phyloP scores from a whole-genome alignment of 495 filamentous ascomycete species.

The Aspergillus incahuasiensis region DNA sequence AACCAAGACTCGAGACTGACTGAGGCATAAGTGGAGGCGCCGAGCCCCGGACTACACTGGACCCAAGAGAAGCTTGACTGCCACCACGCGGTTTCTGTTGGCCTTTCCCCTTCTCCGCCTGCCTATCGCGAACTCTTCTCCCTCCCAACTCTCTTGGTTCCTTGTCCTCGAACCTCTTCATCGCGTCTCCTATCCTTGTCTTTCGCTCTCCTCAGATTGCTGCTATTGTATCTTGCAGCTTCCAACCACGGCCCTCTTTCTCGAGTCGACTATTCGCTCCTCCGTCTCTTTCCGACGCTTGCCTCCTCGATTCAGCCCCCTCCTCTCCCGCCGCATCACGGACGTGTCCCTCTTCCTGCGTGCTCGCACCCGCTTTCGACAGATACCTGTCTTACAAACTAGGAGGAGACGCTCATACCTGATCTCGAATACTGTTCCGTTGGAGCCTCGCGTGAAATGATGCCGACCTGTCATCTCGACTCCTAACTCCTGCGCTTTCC shows the following conservation, averaged over 20 bases:
- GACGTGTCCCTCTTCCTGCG: background rate
- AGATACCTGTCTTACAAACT: background rate
- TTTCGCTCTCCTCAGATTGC: background rate
- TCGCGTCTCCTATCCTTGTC: conserved; percentile 1
- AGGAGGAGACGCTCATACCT: background rate
- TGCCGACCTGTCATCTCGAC: conserved; percentile 29
- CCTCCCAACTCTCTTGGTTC: conserved; percentile 9
- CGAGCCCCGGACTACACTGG: conserved; percentile 20
- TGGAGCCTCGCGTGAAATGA: conserved; percentile 25
- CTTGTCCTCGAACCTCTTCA: background rate
- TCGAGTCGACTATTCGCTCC: background rate
- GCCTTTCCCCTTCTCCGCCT: conserved; percentile 23
- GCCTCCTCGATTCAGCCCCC: conserved; percentile 6
- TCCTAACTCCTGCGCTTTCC: conserved; percentile 23
- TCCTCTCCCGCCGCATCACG: background rate
- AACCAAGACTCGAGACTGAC: conserved; percentile 1
- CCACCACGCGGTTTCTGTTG: conserved; percentile 25
- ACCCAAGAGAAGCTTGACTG: conserved; percentile 40
- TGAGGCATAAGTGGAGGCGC: conserved; percentile 15
- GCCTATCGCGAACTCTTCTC: conserved; percentile 19
- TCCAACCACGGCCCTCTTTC: background rate
- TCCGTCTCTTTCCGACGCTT: conserved; percentile 13
- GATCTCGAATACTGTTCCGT: background rate
- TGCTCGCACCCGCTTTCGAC: conserved; percentile 1
- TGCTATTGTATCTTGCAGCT: background rate